Evolutionary conservation across 805 yeast genomes (phyloP).

Genomic region (Hanseniaspora mollemarum): DNA sequence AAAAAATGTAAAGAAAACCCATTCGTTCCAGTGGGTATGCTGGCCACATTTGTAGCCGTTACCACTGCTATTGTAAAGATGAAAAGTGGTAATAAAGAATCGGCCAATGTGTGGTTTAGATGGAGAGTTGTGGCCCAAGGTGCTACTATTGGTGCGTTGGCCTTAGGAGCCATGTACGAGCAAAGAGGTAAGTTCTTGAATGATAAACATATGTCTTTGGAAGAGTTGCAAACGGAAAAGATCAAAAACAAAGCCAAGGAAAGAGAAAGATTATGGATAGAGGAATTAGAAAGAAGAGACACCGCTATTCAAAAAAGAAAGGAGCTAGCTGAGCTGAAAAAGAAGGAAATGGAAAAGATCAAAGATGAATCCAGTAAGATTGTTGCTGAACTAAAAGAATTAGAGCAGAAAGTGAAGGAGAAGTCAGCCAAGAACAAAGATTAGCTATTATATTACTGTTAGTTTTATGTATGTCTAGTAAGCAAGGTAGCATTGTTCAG

Average conservation of each 20-base stretch:
- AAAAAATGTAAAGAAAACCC: conserved; percentile 75
- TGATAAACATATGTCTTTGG: conserved; percentile 18
- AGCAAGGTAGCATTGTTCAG: too few relatives aligned
- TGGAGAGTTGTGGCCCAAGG: conserved; percentile 85
- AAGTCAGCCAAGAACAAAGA: background rate
- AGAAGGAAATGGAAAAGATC: conserved; percentile 34
- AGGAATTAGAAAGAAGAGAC: conserved; percentile 81
- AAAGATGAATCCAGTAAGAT: conserved; percentile 25
- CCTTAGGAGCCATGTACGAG: conserved; percentile 51
- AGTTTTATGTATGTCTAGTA: too few relatives aligned
- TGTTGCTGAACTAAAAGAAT: conserved; percentile 24
- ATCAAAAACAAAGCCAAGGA: conserved; percentile 43
- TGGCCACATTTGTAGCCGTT: conserved; percentile 73
- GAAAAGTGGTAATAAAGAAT: conserved; percentile 55
- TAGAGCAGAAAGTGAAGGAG: conserved; percentile 19
- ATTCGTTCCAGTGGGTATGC: conserved; percentile 70
- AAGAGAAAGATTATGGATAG: conserved; percentile 81
- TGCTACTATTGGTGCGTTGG: conserved; percentile 67
- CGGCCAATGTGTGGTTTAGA: conserved; percentile 77
- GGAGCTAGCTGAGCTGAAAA: conserved; percentile 53
- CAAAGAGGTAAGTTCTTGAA: conserved; percentile 58
- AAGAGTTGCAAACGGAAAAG: conserved; percentile 1
- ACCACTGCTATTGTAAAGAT: conserved; percentile 65
- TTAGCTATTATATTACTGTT: background rate
- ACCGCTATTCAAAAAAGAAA: conserved; percentile 55